Base-by-base conservation (phyloP, 1,139 yeast species). In the Torulaspora globosa region DNA sequence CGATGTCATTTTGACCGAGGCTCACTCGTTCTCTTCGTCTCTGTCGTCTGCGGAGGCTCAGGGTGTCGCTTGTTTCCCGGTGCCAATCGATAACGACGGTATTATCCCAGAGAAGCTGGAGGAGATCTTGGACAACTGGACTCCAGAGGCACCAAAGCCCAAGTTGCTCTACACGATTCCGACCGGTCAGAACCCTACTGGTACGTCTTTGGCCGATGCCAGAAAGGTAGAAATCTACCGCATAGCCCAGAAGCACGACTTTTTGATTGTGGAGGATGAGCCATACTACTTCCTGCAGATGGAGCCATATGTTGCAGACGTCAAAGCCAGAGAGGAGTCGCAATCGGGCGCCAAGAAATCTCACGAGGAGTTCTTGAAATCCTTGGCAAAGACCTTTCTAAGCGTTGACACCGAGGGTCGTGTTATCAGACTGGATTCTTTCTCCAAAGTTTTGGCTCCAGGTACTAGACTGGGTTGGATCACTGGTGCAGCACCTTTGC, bases 171-270 rank as follows among this genome's bases (percentile, higher is more conserved):
- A 89, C 75, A 82, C 90, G 37, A 86, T 89, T 58, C 82, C 89
- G 53, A 89, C 96, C 11, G 97, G 97, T 44, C 97, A 90, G 72
- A 90, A 90, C 73, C 97, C 97, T 50, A 87, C 96, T 27, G 97
- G 97, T 28, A 79, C 94, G 8, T 83, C 88, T 28, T 73, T 89
- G 59, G 74, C 84, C 36, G 70, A 63, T 18, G 86, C 82, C 56
- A 80, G 96, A 67, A 84, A 96, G 70, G 66, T 71, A 55, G 76
- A 73, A 41, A 75, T 90, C 49, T 89, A 88, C 69, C 72, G 76
- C 47, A 67, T 90, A 53, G 89, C 92, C 26, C 81, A 80, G 60
- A 82, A 86, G 70, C 85, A 88, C 66, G 96, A 90, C 69, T 74
- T 90, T 64, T 60, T 90, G 40, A 81, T 90, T 51, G 69, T 89